Base-by-base conservation (phyloP, 306 rosid species). In the Quercus berberidifolia region DNA sequence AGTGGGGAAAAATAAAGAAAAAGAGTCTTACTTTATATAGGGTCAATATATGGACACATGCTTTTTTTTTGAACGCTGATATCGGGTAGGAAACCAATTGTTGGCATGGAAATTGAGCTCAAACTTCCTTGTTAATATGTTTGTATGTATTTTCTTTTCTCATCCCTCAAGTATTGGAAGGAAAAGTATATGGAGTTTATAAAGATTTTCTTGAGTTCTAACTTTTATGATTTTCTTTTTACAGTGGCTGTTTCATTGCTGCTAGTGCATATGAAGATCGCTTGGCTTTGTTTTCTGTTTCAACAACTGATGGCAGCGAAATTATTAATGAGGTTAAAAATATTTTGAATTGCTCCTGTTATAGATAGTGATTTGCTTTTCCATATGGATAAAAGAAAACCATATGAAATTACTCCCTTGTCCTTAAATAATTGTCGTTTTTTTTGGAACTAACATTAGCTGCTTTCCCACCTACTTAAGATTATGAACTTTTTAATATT, bases 201-300 rank as follows among this genome's bases (percentile, higher is more conserved):
- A 71, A 52, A 31, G 58, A 57, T 82, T 67, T 78, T 78, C 59
- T 35, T 6, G 63, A 17, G n/a, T 54, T 46, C 70, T 85, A 77
- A 82, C 63, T 71, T 75, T 8, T 21, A 11, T 52, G 74, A 41
- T 78, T 84, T 74, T 77, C 83, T 79, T 83, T 87, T 69, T 89
- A 64, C 93, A 92, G 97, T 87, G 99, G 99, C 87, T 91, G 97
- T 87, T 94, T 88, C 86, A 84, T 94, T 80, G 99, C 99, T 86
- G 88, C 84, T 74, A 91, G 99, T 80, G 97, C 97, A 71, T 94
- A 88, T 82, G 97, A 90, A 84, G 88, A 87, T 86, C 90, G 83
- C 55, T 54, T 92, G 92, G 97, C 92, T 69, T 76, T 94, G 78
- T 87, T 94, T 86, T 91, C 97, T n/a, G 74, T 92, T 89, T 94